Base-by-base conservation (phyloP, 208 protist genomes). In the Wallacemonas sp. region DNA sequence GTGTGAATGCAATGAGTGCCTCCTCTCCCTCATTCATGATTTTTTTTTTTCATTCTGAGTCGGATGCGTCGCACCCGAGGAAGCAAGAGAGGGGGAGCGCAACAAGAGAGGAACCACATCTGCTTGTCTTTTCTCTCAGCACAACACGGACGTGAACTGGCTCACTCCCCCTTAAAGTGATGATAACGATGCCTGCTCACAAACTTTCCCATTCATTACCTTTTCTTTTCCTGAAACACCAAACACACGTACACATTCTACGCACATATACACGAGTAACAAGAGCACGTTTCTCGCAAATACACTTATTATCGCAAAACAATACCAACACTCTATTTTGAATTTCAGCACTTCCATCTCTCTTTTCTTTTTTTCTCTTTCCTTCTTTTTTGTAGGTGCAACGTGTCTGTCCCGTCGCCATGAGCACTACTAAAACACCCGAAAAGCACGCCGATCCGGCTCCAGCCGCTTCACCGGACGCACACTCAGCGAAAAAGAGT, bases 351-450 rank as follows among this genome's bases (percentile, higher is more conserved):
- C 44, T 14, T 19, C 5, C 44, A 49, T 19, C 21, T 64, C 31
- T 28, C 45, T 21, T 44, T 70, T 51, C 42, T 54, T 65, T 56
- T 39, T 78, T 56, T 68, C 39, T 62, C 24, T 69, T 63, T 36
- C 9, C 22, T 41, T 34, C 55, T 36, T 19, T 22, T 56, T 24
- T 55, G 21, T 21, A 14, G 11, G 62, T 46, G 34, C 33, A 30
- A 34, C 62, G 53, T 46, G 36, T 22, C 14, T 44, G 27, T 62
- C 14, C 27, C 19, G 49, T 27, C 51, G 49, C 28, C 27, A 74
- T 74, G 68, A 74, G 61, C 53, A 45, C 39, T 0, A 19, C 34
- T 24, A n/a, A 54, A 22, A 31, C 38, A 1, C 27, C 53, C 8
- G 47, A 28, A 19, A 60, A 63, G 42, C 63, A 75, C 36, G 45